phyloP scores from a whole-genome alignment of 495 filamentous ascomycete genomes.

The Ramalina intermedia region DNA sequence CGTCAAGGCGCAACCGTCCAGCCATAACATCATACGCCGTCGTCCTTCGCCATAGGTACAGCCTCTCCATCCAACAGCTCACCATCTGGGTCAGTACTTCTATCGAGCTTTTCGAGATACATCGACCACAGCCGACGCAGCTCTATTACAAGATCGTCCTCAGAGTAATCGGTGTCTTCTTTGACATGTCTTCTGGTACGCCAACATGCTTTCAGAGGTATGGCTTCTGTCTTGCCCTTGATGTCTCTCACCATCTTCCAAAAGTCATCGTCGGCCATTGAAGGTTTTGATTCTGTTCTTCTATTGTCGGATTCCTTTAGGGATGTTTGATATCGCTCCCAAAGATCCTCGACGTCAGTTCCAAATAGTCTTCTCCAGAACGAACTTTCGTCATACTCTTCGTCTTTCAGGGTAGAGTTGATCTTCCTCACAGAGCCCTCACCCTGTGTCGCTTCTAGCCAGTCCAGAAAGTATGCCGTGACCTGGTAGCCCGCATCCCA shows the following conservation, averaged over 20 bases:
- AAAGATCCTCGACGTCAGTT: constrained; percentile 48
- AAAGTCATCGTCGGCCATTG: constrained; percentile 1
- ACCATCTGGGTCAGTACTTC: not conserved
- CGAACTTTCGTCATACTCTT: constrained; percentile 38
- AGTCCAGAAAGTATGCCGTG: constrained; percentile 80
- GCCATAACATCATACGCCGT: not conserved
- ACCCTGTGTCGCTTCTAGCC: constrained; percentile 17
- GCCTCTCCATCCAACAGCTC: not conserved
- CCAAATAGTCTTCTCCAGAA: constrained; percentile 67
- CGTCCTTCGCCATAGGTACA: not conserved
- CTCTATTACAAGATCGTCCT: not conserved
- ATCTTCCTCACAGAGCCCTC: constrained; percentile 15
- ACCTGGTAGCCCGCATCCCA: constrained; percentile 93
- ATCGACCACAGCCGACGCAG: not conserved
- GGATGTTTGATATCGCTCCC: constrained; percentile 49
- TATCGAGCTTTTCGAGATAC: not conserved
- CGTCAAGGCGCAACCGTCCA: not conserved
- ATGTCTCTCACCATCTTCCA: not conserved
- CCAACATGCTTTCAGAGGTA: not conserved
- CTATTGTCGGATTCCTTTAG: not conserved
- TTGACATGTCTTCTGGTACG: not conserved
- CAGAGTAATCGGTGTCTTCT: not conserved
- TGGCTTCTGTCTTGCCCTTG: not conserved
- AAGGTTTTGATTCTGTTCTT: not conserved
- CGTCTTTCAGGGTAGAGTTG: constrained; percentile 15